Evolutionary conservation across 495 filamentous ascomycete species (phyloP), one percentile per base, ranked within the genome.

Genomic region (Darksidea phi): DNA sequence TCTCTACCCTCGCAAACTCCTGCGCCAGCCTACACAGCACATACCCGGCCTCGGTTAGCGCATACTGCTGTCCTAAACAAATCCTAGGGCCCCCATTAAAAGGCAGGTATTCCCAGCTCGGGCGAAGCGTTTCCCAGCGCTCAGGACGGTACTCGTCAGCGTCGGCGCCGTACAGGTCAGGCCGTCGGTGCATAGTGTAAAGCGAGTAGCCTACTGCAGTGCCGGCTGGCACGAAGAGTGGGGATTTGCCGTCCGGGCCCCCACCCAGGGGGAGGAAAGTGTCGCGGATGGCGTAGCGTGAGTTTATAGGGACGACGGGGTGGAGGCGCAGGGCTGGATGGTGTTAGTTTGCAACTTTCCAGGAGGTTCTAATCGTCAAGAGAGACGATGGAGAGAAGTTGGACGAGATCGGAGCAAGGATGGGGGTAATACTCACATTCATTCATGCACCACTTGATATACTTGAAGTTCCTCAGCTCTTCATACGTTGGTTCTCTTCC

Each of bases 1-100:
- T 63, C 64, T 82, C 79, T 13, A 81, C 65, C 24, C 73, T 71
- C 45, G 84, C 82, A 68, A 75, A 74, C 45, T 69, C 66, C 56
- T 74, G 72, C 59, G 63, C 67, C 12, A 75, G 23, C 32, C 73
- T 53, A 6, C 63, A 58, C n/a, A 67, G 69, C 0, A 69, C 68
- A 59, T 73, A 75, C 34, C 67, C 59, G 6, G 73, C 73, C 54
- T 75, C 73, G 11, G 71, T 74, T 17, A 75, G 49, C 28, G 73
- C 73, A 67, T 72, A 75, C 61, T 70, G 67, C 65, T 70, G 69
- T 4, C 72, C 71, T 32, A 75, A 45, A 60, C 74, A 76, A 18
- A 75, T 73, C 11, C 74, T 37, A 41, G 74, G 69, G 2, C 73
- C 73, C 4, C 74, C 74, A 48, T 76, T 76, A 61, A 76, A 76